Evolutionary conservation across 2,329 filamentous ascomycete species (phyloP).

Genomic region (Fusarium ambrosium): DNA sequence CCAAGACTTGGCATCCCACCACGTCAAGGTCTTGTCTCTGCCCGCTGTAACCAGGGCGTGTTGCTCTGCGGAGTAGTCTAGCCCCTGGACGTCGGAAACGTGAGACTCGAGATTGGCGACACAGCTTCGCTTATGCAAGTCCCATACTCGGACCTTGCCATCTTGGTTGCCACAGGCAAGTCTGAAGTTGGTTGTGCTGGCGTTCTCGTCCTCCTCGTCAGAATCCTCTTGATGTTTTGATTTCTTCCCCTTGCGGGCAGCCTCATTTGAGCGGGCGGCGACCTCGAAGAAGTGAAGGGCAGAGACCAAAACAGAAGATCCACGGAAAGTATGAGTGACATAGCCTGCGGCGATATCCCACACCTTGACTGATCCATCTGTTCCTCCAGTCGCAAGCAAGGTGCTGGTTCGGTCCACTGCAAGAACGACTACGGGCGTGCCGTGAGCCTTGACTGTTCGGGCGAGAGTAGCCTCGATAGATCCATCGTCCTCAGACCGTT

Average conservation of each 20-base stretch:
- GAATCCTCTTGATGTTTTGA: constrained; percentile 50
- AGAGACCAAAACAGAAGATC: constrained; percentile 91
- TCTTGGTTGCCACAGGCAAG: constrained; percentile 94
- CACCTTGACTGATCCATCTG: constrained; percentile 94
- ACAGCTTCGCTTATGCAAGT: constrained; percentile 85
- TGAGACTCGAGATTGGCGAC: constrained; percentile 88
- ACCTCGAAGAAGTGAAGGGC: constrained; percentile 93
- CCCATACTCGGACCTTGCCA: constrained; percentile 92
- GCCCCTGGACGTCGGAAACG: constrained; percentile 90
- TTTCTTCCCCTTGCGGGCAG: constrained; percentile 54
- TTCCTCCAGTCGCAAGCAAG: constrained; percentile 90
- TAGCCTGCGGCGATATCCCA: constrained; percentile 95
- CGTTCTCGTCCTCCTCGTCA: constrained; percentile 56
- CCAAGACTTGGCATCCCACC: constrained; percentile 92
- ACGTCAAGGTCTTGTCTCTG: constrained; percentile 92
- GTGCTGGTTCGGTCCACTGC: constrained; percentile 90
- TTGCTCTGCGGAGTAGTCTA: constrained; percentile 84
- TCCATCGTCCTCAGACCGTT: constrained; percentile 67
- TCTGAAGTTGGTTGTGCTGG: constrained; percentile 73
- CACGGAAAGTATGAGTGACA: constrained; percentile 94
- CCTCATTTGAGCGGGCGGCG: constrained; percentile 58
- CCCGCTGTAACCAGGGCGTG: constrained; percentile 85
- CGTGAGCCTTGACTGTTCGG: constrained; percentile 89
- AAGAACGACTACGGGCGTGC: constrained; percentile 88
- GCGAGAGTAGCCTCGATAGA: constrained; percentile 76